These are phyloP conservation scores for Elongisporangium prolatum DNA, from an alignment of 352 stramenopile species.

Conservation along the genomic window DNA sequence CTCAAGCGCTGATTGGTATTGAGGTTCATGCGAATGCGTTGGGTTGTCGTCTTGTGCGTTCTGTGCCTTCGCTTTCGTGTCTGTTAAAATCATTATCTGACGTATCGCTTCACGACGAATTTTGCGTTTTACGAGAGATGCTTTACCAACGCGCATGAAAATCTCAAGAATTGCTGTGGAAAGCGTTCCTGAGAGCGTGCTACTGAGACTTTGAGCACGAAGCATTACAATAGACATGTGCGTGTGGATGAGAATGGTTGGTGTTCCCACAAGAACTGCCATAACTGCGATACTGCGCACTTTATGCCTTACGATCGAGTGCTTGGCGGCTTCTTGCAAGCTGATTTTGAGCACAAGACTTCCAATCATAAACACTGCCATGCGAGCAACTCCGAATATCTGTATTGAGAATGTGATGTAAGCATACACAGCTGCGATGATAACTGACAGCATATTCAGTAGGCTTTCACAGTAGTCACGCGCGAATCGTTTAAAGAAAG, in stretches of 20 bases:
- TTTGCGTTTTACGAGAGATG: slow-evolving; percentile 12
- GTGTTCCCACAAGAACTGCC: slow-evolving; percentile 16
- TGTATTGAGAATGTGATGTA: neutral
- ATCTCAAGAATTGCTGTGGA: slow-evolving; percentile 20
- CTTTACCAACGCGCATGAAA: slow-evolving; percentile 14
- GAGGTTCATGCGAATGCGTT: too few species aligned
- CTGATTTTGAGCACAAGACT: slow-evolving; percentile 15
- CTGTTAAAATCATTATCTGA: neutral
- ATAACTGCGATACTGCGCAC: slow-evolving; percentile 9
- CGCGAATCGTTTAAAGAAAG: slow-evolving; percentile 6
- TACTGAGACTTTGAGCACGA: slow-evolving; percentile 10
- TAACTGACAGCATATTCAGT: neutral
- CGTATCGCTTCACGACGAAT: neutral
- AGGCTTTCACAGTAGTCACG: neutral
- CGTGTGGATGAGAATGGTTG: slow-evolving; percentile 33
- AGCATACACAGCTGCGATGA: slow-evolving; percentile 2
- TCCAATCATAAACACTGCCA: slow-evolving; percentile 2
- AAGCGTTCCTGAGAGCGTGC: slow-evolving; percentile 16
- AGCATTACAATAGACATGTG: slow-evolving; percentile 32
- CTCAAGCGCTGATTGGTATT: neutral
- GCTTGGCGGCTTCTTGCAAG: slow-evolving; percentile 16
- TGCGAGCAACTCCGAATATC: neutral
- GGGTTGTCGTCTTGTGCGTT: too few species aligned
- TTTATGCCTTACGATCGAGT: neutral
- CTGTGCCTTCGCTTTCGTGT: too few species aligned